These are phyloP conservation scores for Emericellopsis atlantica DNA, from an alignment of 2,329 filamentous ascomycete species.

Conservation along the genomic window DNA sequence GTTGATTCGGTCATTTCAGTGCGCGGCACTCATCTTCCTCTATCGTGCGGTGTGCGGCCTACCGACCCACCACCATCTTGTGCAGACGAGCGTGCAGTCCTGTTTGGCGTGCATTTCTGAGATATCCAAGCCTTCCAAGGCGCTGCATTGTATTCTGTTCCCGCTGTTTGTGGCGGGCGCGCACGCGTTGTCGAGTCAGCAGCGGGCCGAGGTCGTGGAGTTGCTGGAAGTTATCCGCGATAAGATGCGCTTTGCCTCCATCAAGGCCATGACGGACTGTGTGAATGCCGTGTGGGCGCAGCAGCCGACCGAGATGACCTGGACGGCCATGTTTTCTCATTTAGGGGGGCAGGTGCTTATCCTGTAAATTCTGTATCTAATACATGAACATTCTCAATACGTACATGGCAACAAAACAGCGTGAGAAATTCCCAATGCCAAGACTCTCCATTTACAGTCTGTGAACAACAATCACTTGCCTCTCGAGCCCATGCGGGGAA, in stretches of 20 bases:
- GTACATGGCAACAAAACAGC: neutral
- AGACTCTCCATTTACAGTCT: neutral
- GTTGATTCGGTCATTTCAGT: conserved; percentile 24
- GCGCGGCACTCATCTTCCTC: conserved; percentile 26
- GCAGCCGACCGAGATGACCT: conserved; percentile 6
- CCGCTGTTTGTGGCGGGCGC: conserved; percentile 23
- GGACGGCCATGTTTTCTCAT: conserved; percentile 11
- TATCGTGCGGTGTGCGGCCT: conserved; percentile 27
- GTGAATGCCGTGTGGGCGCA: conserved; percentile 10
- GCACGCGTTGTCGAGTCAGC: conserved; percentile 14
- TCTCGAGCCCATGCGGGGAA: neutral
- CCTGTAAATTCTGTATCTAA: neutral
- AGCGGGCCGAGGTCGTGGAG: conserved; percentile 11
- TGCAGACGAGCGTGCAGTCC: conserved; percentile 23
- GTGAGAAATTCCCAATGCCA: neutral
- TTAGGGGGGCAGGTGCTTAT: conserved; percentile 8
- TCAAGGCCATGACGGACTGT: conserved; percentile 19
- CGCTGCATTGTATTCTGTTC: conserved; percentile 24
- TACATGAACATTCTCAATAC: neutral
- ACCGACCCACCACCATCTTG: conserved; percentile 20
- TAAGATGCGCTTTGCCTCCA: conserved; percentile 18
- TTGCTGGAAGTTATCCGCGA: conserved; percentile 13
- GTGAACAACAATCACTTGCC: neutral
- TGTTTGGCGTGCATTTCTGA: conserved; percentile 23
- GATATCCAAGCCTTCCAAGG: conserved; percentile 18